phyloP scores from a whole-genome alignment of 192 early-diverging fungal genomes.

The Glomus cerebriforme region DNA sequence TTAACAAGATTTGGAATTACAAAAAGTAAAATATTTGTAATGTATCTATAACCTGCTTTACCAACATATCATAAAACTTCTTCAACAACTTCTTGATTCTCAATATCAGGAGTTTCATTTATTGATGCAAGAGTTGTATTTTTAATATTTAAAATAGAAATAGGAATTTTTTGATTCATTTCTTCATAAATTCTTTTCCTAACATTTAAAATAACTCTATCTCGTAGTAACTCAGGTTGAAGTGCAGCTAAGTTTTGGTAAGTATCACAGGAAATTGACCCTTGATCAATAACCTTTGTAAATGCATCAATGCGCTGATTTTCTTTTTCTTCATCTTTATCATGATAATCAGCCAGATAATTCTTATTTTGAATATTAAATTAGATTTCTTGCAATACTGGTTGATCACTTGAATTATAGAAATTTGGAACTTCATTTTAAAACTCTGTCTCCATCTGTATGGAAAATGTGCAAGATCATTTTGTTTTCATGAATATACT shows the following conservation, averaged over 20 bases:
- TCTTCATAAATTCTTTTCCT: constrained; percentile 2
- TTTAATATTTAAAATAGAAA: neutral
- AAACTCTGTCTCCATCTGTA: neutral
- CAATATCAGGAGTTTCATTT: neutral
- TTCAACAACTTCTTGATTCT: neutral
- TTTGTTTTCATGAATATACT: neutral
- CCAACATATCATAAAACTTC: neutral
- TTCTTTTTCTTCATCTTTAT: neutral
- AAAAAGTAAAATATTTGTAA: neutral
- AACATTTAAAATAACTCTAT: neutral
- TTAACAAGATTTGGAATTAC: neutral
- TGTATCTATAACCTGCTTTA: neutral
- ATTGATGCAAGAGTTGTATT: neutral
- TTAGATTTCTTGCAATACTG: neutral
- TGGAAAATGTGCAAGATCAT: neutral
- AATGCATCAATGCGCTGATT: neutral
- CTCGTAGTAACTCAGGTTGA: neutral
- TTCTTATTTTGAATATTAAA: neutral
- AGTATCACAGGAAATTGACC: neutral
- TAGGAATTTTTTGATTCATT: neutral
- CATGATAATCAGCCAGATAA: neutral
- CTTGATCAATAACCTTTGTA: neutral
- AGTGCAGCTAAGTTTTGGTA: neutral
- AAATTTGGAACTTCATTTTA: neutral
- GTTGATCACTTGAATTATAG: neutral